Evolutionary conservation across 202 grass and related monocot species (phyloP).

Genomic region (Schoenoplectus tabernaemontani): DNA sequence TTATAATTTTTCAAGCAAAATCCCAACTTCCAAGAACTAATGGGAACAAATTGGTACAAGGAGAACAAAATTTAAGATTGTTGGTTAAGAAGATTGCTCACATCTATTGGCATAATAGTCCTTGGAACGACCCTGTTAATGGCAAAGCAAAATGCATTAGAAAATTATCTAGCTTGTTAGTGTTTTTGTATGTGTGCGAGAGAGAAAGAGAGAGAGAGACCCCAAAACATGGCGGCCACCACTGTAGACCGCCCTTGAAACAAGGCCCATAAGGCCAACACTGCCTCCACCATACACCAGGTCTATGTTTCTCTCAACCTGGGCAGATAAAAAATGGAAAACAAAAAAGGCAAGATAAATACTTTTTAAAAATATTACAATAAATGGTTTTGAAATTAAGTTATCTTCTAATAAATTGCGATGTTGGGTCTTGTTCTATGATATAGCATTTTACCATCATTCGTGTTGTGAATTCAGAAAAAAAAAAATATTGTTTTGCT

Average conservation of each 20-base stretch:
- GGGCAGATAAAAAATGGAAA: not conserved
- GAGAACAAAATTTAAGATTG: constrained; percentile 16
- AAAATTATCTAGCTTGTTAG: not conserved
- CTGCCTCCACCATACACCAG: constrained; percentile 68
- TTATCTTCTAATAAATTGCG: not conserved
- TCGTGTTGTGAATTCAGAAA: not conserved
- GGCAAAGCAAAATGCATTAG: not conserved
- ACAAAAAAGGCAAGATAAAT: not conserved
- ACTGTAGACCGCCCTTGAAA: constrained; percentile 44
- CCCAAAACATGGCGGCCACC: constrained; percentile 61
- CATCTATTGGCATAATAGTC: constrained; percentile 55
- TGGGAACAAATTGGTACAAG: not conserved
- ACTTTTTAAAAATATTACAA: not conserved
- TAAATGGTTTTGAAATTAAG: not conserved
- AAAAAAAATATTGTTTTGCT: not conserved
- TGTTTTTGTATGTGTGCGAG: not conserved
- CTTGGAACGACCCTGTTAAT: constrained; percentile 48
- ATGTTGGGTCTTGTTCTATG: not conserved
- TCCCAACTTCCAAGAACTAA: constrained; percentile 31
- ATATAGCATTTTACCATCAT: not conserved
- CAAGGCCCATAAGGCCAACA: constrained; percentile 60
- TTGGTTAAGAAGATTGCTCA: constrained; percentile 23
- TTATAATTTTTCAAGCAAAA: not conserved
- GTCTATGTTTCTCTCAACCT: constrained; percentile 59
- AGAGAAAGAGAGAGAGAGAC: constrained; percentile 22